A percentile compares a stretch with the other conserved stretches of the same genome.
Evolutionary conservation across 306 rosid genomes (phyloP).

Genomic region (Crotalaria pallida): DNA sequence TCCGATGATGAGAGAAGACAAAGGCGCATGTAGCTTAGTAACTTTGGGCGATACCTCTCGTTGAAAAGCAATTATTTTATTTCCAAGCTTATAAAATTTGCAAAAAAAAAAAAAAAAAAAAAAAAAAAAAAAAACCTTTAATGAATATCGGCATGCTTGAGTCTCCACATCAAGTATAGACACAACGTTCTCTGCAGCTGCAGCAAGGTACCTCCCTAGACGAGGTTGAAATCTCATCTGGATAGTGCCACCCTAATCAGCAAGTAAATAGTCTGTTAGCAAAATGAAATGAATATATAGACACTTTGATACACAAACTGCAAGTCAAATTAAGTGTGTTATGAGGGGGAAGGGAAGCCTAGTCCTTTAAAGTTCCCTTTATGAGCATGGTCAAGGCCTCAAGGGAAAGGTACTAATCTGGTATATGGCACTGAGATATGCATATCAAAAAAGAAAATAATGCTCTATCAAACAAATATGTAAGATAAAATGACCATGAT

Average conservation of each 20-base stretch:
- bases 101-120: no score
- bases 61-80: neutral
- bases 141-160: constrained; percentile 59
- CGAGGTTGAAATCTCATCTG: constrained; percentile 95
- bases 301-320: neutral
- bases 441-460: neutral
- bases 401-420: no score
- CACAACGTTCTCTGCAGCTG: constrained; percentile 83
- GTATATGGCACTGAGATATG: neutral
- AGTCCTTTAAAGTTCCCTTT: neutral
- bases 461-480: neutral
- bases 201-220: constrained; percentile 78
- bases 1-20: no score
- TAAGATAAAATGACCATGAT: neutral
- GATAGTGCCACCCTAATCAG: constrained; percentile 73
- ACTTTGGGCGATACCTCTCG: neutral
- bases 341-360: no score
- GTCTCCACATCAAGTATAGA: constrained; percentile 93
- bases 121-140: constrained; percentile 44
- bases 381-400: neutral
- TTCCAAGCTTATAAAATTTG: neutral
- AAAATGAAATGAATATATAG: constrained; percentile 3
- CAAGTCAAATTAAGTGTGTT: neutral
- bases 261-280: neutral
- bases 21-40: no score